These are phyloP conservation scores for Luvunga scandens DNA, from an alignment of 345 rosid genomes.

Conservation along the genomic window DNA sequence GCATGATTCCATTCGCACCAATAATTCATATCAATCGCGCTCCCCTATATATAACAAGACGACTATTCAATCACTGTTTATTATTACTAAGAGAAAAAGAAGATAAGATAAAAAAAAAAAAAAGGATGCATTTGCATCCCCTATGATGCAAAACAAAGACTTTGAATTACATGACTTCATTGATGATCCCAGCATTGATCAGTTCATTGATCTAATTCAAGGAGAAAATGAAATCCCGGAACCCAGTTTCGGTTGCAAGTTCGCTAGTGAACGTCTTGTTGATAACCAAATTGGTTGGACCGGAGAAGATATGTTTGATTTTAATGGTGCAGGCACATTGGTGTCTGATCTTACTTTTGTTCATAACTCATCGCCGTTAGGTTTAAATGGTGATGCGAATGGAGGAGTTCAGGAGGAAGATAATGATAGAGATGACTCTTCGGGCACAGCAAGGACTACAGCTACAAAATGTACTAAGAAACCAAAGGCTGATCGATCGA, in stretches of 20 bases:
- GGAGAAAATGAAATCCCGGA: constrained; percentile 41
- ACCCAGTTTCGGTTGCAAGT: constrained; percentile 30
- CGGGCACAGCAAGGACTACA: constrained; percentile 40
- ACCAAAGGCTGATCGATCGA: constrained; percentile 55
- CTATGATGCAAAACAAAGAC: constrained; percentile 25
- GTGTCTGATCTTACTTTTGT: constrained; percentile 30
- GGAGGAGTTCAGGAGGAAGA: constrained; percentile 27
- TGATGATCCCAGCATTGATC: constrained; percentile 54
- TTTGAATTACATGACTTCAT: constrained; percentile 49
- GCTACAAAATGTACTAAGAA: constrained; percentile 30
- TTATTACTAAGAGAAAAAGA: background rate
- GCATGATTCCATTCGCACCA: background rate
- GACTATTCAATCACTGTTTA: background rate
- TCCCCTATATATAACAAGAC: too few species aligned
- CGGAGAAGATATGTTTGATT: constrained; percentile 25
- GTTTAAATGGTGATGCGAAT: constrained; percentile 34
- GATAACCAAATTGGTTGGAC: constrained; percentile 25
- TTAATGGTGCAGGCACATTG: constrained; percentile 11
- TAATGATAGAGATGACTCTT: constrained; percentile 50
- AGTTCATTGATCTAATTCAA: constrained; percentile 49
- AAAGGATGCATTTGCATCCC: constrained; percentile 19
- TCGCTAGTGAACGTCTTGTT: constrained; percentile 29
- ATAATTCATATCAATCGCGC: background rate
- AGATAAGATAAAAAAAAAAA: background rate
- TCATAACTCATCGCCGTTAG: constrained; percentile 31